Evolutionary conservation across 306 rosid genomes (phyloP).

Genomic region (Glycine tomentella): DNA sequence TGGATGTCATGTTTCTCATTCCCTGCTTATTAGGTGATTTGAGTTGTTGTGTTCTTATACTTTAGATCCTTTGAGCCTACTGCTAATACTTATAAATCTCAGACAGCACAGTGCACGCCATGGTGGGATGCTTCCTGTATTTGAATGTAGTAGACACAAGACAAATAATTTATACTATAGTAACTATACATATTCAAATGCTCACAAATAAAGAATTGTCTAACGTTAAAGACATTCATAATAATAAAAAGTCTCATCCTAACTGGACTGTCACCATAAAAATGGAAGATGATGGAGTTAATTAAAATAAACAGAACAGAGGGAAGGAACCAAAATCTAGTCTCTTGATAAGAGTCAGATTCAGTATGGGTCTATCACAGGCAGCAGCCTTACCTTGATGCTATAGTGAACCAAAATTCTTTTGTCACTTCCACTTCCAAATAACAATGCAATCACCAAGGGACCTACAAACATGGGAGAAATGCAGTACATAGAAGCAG

Average conservation of each 20-base stretch:
- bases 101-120: too few species aligned
- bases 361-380: background rate
- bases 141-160: background rate
- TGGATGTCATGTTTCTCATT: conserved; percentile 27
- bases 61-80: background rate
- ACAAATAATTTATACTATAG: conserved; percentile 6
- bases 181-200: background rate
- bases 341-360: background rate
- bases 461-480: background rate
- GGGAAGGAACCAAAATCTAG: background rate
- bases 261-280: background rate
- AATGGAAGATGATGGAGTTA: conserved; percentile 12
- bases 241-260: too few species aligned
- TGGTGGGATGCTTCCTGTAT: background rate
- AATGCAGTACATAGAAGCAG: background rate
- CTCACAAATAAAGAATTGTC: background rate
- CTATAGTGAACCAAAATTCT: background rate
- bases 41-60: background rate
- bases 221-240: background rate
- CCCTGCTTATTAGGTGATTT: background rate
- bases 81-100: background rate
- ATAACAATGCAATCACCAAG: background rate
- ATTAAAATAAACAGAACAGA: background rate
- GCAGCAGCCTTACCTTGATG: background rate
- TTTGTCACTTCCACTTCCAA: background rate